Conservation (phyloP, 2,329 filamentous ascomycete species). For the Fusarium heterosporum region DNA sequence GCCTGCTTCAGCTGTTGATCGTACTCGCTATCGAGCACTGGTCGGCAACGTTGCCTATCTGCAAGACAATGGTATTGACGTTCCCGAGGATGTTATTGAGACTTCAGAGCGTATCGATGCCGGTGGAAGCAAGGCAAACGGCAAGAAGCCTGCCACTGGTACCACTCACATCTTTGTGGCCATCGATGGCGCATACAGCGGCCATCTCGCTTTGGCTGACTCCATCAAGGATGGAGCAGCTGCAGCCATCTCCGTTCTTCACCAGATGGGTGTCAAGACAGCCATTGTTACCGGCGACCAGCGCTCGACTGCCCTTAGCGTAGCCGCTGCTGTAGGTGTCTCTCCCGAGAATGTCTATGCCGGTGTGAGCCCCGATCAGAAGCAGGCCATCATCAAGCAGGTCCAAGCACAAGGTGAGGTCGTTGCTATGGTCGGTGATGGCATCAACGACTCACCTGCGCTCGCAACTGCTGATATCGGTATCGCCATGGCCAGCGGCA, state of each 20-base stretch:
- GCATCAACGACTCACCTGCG: conserved; percentile 97
- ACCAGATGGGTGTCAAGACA: conserved; percentile 85
- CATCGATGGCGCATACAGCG: conserved; percentile 83
- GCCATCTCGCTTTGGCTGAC: conserved; percentile 86
- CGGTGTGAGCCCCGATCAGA: conserved; percentile 90
- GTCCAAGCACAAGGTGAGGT: conserved; percentile 80
- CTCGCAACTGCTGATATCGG: conserved; percentile 92
- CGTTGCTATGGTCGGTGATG: conserved; percentile 97
- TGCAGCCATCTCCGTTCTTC: conserved; percentile 83
- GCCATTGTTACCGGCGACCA: conserved; percentile 97
- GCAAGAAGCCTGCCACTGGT: conserved; percentile 66
- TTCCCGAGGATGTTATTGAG: conserved; percentile 72
- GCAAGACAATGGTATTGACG: conserved; percentile 73
- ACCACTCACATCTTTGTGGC: conserved; percentile 93
- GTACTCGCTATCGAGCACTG: conserved; percentile 79
- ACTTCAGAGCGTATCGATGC: conserved; percentile 70
- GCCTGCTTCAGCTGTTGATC: conserved; percentile 75
- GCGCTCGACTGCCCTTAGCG: conserved; percentile 82
- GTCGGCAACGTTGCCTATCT: conserved; percentile 87
- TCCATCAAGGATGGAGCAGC: conserved; percentile 89
- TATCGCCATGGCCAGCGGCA: conserved; percentile 91
- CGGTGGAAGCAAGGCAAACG: conserved; percentile 53
- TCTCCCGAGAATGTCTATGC: conserved; percentile 80
- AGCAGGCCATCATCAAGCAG: conserved; percentile 83
- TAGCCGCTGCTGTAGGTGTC: conserved; percentile 87